These are phyloP conservation scores for Capronia epimyces DNA, from an alignment of 2,329 filamentous ascomycete genomes.

Conservation along the genomic window DNA sequence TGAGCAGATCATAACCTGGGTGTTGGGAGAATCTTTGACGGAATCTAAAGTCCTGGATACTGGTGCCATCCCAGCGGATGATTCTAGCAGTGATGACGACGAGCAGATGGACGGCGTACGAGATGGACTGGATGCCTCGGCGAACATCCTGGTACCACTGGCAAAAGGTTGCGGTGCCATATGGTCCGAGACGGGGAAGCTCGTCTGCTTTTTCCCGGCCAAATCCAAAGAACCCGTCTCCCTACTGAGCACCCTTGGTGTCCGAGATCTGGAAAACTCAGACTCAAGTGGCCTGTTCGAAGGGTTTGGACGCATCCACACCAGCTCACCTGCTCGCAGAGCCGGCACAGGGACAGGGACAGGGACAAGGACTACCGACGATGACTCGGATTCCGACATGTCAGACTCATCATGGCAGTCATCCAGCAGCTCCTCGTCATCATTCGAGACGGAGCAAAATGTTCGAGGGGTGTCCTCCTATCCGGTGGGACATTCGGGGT, in stretches of 20 bases:
- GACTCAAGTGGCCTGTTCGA: slow-evolving; percentile 55
- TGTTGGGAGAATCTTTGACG: slow-evolving; percentile 56
- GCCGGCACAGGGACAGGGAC: slow-evolving; percentile 45
- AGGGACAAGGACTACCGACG: slow-evolving; percentile 38
- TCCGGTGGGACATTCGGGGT: slow-evolving; percentile 5
- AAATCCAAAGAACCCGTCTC: slow-evolving; percentile 48
- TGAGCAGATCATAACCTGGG: slow-evolving; percentile 51
- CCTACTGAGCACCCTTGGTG: slow-evolving; percentile 45
- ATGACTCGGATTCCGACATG: slow-evolving; percentile 42
- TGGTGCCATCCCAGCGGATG: slow-evolving; percentile 57
- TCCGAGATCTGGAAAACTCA: slow-evolving; percentile 46
- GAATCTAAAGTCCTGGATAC: slow-evolving; percentile 42
- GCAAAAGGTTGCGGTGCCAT: slow-evolving; percentile 55
- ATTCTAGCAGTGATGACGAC: slow-evolving; percentile 79
- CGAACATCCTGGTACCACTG: slow-evolving; percentile 60
- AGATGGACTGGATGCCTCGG: slow-evolving; percentile 34
- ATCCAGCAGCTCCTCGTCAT: slow-evolving; percentile 51
- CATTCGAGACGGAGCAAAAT: slow-evolving; percentile 42
- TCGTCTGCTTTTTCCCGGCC: slow-evolving; percentile 54
- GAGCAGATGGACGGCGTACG: slow-evolving; percentile 31
- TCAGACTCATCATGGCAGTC: slow-evolving; percentile 54
- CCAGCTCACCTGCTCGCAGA: slow-evolving; percentile 45
- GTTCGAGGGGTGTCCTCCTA: slow-evolving; percentile 45
- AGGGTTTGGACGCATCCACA: slow-evolving; percentile 56
- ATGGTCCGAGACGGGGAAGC: slow-evolving; percentile 53